These are phyloP conservation scores for Quambalaria eucalypti DNA, from an alignment of 1,284 basidiomycete genomes.

Conservation along the genomic window DNA sequence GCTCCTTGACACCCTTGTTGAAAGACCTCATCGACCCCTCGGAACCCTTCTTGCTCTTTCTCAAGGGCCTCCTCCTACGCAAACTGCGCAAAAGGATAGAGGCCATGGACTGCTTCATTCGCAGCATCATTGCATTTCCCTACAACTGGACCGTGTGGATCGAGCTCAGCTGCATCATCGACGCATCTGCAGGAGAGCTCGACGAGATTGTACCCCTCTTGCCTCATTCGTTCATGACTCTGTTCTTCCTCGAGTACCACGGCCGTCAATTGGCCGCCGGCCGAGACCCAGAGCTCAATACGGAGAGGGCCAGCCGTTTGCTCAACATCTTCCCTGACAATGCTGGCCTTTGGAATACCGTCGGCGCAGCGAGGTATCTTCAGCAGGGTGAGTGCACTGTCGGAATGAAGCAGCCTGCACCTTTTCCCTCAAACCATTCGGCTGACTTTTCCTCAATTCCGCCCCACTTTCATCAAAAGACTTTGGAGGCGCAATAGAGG, in stretches of 20 bases:
- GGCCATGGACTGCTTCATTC: constrained; percentile 70
- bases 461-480: no score
- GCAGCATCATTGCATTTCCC: constrained; percentile 69
- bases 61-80: constrained; percentile 41
- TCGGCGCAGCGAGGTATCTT: neutral
- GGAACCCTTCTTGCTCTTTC: neutral
- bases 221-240: constrained; percentile 62
- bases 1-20: neutral
- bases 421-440: neutral
- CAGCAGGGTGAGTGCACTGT: constrained; percentile 4
- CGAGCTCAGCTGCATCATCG: constrained; percentile 37
- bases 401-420: no score
- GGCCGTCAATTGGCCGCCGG: constrained; percentile 55
- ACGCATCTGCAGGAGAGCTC: constrained; percentile 8
- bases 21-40: neutral
- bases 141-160: constrained; percentile 96
- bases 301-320: neutral
- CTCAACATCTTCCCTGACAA: neutral
- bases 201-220: constrained; percentile 54
- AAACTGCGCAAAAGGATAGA: constrained; percentile 51
- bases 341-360: neutral
- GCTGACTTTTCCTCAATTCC: no score
- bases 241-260: constrained; percentile 81
- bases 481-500: constrained; percentile 34
- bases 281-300: neutral